Evolutionary conservation across 2,329 filamentous ascomycete species (phyloP).

Genomic region (Alternaria rosae): DNA sequence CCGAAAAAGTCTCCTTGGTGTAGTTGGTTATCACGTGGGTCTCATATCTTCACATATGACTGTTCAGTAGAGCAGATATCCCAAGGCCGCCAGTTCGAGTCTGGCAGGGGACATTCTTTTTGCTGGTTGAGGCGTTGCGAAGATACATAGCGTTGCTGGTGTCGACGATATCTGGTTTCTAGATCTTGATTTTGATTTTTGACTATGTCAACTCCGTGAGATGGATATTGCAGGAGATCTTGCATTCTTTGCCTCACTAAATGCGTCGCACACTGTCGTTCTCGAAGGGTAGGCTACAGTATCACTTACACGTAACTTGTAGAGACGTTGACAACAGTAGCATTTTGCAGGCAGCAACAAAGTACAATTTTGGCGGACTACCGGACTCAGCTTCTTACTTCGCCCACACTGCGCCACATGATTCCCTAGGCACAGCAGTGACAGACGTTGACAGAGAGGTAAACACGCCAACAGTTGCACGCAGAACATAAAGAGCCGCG

Average conservation of each 20-base stretch:
- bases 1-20: constrained; percentile 11
- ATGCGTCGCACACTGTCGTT: not conserved
- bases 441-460: not conserved
- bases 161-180: not conserved
- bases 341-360: not conserved
- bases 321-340: not conserved
- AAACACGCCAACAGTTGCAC: not conserved
- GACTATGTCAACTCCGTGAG: not conserved
- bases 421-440: not conserved
- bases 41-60: constrained; percentile 12
- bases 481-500: too few species aligned
- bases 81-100: constrained; percentile 18
- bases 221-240: not conserved
- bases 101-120: constrained; percentile 16
- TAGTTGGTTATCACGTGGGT: constrained; percentile 22
- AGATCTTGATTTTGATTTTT: not conserved
- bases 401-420: not conserved
- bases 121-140: fast-evolving
- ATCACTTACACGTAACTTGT: not conserved
- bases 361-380: not conserved
- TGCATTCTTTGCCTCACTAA: not conserved
- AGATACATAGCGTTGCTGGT: fast-evolving
- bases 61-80: constrained; percentile 8
- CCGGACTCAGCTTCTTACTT: not conserved
- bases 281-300: not conserved